These are phyloP conservation scores for Elsinoe perseae DNA, from an alignment of 2,329 filamentous ascomycete species.

Conservation along the genomic window DNA sequence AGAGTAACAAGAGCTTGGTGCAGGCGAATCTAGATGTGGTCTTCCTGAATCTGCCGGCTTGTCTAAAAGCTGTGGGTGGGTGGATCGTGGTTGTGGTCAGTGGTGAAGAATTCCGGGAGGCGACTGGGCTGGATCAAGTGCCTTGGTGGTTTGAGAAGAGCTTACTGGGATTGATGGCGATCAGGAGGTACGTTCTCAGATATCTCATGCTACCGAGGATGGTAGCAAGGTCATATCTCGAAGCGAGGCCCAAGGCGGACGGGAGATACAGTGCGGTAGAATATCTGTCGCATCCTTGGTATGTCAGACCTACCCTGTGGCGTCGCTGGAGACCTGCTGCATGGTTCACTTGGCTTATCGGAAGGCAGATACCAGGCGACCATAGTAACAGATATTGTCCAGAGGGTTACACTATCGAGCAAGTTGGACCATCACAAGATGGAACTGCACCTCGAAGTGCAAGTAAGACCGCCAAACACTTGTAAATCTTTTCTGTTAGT, in stretches of 20 bases:
- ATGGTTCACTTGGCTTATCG: slow-evolving; percentile 41
- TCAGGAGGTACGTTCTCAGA: slow-evolving; percentile 50
- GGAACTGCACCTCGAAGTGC: background rate
- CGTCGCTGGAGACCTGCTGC: slow-evolving; percentile 35
- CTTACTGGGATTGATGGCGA: slow-evolving; percentile 41
- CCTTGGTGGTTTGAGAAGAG: background rate
- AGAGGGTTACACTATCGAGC: slow-evolving; percentile 48
- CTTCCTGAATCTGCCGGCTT: slow-evolving; percentile 48
- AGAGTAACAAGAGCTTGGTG: slow-evolving; percentile 39
- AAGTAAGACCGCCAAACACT: too few species aligned
- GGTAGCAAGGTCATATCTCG: slow-evolving; percentile 29
- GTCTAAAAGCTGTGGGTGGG: slow-evolving; percentile 38
- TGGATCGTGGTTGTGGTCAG: slow-evolving; percentile 52
- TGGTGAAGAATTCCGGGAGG: slow-evolving; percentile 54
- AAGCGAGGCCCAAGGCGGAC: slow-evolving; percentile 45
- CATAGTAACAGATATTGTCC: slow-evolving; percentile 41
- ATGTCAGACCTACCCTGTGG: slow-evolving; percentile 30
- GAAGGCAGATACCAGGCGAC: slow-evolving; percentile 43
- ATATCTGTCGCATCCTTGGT: slow-evolving; percentile 59
- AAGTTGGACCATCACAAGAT: slow-evolving; percentile 50
- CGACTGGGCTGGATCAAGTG: slow-evolving; percentile 47
- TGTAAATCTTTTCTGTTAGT: too few species aligned
- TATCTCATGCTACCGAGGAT: slow-evolving; percentile 54
- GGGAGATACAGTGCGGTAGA: slow-evolving; percentile 42
- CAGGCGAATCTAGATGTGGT: slow-evolving; percentile 54